Base-by-base conservation (phyloP, 257 asterid genomes). In the Handroanthus guayacan region DNA sequence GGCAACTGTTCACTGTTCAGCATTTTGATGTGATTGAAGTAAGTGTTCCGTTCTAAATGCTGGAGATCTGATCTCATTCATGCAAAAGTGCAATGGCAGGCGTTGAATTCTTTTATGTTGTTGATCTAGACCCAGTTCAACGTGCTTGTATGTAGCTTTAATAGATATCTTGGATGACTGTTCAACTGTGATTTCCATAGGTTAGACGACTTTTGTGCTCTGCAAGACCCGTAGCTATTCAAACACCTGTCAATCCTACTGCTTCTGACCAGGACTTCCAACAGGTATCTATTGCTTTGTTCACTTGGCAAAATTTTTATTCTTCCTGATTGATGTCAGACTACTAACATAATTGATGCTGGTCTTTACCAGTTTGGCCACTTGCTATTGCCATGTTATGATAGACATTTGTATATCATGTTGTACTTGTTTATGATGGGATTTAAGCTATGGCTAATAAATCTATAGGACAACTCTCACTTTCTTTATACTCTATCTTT, bases 211-310 rank as follows among this genome's bases (percentile, higher is more conserved):
- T 95, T 83, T 69, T 95, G 72, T 91, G 96, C 82, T 95, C 99
- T 77, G 97, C 99, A 78, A 92, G 89, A 76, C 94, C 99, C 57
- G 89, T 92, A 60, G 89, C 87, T 52, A 88, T 95, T 82, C 99
- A 92, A 77, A 95, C 99, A 55, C 92, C 97, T 55, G 96, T 82
- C 71, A 92, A 88, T 75, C 98, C 97, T 39, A 91, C 97, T 18
- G 97, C 97, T 39, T 89, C 97, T 20, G 99, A 95, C 85, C 99
- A 95, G 82, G 99, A 95, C 78, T 85, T 90, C 79, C 99, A 95
- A 80, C 99, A 95, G 98, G 99, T 95, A 88, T 80, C 57, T 69
- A 68, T 64, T 82, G 55, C 80, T 77, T 65, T 62, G 13, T 60
- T 77, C 64, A 78, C 79, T 69, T 12, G 7, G 34, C 71, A 39